Base-by-base conservation (phyloP, 2,329 filamentous ascomycete species). In the Aureobasidium vineae region DNA sequence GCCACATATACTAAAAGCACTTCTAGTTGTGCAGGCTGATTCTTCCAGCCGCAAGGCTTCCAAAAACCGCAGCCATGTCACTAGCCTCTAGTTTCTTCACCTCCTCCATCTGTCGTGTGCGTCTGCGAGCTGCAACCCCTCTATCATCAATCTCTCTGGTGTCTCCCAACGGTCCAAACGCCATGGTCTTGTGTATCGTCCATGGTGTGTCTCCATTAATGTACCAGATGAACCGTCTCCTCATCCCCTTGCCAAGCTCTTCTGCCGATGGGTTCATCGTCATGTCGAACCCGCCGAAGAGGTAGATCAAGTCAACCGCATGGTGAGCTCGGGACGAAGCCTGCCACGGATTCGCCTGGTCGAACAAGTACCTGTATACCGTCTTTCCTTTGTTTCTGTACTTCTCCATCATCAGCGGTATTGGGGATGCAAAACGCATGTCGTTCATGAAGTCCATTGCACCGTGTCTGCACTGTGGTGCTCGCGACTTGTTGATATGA, bases 291-390 rank as follows among this genome's bases (percentile, higher is more conserved):
- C 77, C 77, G 0, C 75, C 79, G 31, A 82, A 83, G 0, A 82
- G 69, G 10, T 81, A 76, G 1, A 82, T 66, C 4, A 83, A 70
- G 68, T 83, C 81, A 2, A 83, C 78, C 0, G 78, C 81, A 66
- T 83, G 81, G 45, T 83, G 81, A 2, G 80, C 74, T 0, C 81
- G 75, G 10, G 76, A 79, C 0, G 80, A 82, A 0, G 76, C 63
- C 59, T 83, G 81, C 79, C 78, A 82, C 5, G 81, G 81, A 41
- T 83, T 83, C 0, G 73, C 56, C 63, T 83, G 77, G 45, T 83
- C 81, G 1, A 82, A 68, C 0, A 80, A 68, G 43, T 79, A 83
- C 38, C 73, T 74, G 67, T 77, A 82, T 1, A 75, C 75, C 10
- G 65, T 54, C 36, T 73, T 76, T 11, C 73, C 71, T 1, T 65